Evolutionary conservation across 2,329 filamentous ascomycete genomes (phyloP).

Genomic region (Amphichorda felina): DNA sequence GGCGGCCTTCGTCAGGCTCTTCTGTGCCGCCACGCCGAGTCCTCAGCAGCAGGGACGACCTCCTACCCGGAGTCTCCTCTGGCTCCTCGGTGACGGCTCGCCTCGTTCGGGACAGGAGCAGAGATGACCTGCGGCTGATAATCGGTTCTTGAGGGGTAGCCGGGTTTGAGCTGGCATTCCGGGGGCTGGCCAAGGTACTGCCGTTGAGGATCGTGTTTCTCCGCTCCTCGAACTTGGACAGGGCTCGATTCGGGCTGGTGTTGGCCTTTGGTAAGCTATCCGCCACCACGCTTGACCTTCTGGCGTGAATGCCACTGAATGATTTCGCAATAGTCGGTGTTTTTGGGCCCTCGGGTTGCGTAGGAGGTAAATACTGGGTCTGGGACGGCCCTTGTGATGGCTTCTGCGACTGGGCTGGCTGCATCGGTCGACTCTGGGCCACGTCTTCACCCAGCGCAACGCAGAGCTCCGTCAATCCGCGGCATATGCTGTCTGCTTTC

Average conservation of each 20-base stretch:
- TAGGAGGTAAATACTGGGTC: not conserved
- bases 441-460: constrained; percentile 63
- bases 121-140: constrained; percentile 37
- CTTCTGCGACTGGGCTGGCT: constrained; percentile 2
- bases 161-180: constrained; percentile 24
- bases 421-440: constrained; percentile 18
- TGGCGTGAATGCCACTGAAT: constrained; percentile 19
- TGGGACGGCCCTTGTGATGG: not conserved
- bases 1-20: constrained; percentile 32
- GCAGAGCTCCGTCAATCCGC: constrained; percentile 84
- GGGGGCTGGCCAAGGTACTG: constrained; percentile 32
- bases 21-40: constrained; percentile 32
- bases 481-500: constrained; percentile 87
- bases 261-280: constrained; percentile 22
- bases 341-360: constrained; percentile 16
- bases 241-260: constrained; percentile 29
- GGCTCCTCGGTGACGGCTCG: constrained; percentile 37
- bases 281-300: constrained; percentile 25
- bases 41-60: constrained; percentile 34
- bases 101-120: constrained; percentile 32
- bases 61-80: constrained; percentile 30
- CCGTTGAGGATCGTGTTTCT: constrained; percentile 33
- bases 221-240: constrained; percentile 42
- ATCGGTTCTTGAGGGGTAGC: constrained; percentile 25
- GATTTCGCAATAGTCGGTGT: constrained; percentile 35